phyloP scores from a whole-genome alignment of 768 basidiomycete species.

The Cytidiella melzeri region DNA sequence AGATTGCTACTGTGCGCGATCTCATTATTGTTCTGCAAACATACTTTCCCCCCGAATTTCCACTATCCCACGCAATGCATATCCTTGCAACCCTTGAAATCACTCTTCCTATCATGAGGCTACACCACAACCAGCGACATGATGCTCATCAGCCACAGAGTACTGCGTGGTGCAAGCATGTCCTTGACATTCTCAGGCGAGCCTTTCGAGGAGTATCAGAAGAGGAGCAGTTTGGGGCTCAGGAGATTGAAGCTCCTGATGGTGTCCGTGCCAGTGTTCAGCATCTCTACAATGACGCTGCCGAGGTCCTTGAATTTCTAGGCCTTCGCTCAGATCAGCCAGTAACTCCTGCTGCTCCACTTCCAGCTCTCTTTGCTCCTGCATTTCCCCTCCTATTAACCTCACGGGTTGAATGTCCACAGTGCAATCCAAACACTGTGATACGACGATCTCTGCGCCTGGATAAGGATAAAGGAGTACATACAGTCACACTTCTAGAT shows the following conservation, averaged over 20 bases:
- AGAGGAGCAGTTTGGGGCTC: too few relatives aligned
- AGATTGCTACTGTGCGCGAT: background rate
- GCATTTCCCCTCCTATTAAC: too few relatives aligned
- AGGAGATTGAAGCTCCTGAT: background rate
- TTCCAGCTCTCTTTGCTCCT: too few relatives aligned
- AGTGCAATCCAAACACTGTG: too few relatives aligned
- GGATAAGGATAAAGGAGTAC: background rate
- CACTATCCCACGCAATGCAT: background rate
- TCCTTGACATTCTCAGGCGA: background rate
- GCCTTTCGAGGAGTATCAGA: background rate
- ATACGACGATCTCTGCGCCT: conserved; percentile 1
- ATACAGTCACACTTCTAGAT: background rate
- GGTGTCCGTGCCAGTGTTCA: background rate
- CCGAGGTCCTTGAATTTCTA: background rate
- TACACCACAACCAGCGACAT: background rate
- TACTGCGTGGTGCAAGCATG: background rate
- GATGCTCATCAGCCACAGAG: conserved; percentile 1
- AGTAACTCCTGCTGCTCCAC: too few relatives aligned
- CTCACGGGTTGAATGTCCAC: too few relatives aligned
- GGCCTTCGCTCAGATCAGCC: background rate
- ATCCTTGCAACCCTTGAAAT: background rate
- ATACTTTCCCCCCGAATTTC: background rate
- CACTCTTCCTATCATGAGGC: background rate
- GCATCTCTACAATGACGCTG: background rate
- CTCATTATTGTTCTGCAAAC: background rate